Evolutionary conservation across 208 protist genomes (phyloP).

Genomic region (Wallacemonas collosoma): DNA sequence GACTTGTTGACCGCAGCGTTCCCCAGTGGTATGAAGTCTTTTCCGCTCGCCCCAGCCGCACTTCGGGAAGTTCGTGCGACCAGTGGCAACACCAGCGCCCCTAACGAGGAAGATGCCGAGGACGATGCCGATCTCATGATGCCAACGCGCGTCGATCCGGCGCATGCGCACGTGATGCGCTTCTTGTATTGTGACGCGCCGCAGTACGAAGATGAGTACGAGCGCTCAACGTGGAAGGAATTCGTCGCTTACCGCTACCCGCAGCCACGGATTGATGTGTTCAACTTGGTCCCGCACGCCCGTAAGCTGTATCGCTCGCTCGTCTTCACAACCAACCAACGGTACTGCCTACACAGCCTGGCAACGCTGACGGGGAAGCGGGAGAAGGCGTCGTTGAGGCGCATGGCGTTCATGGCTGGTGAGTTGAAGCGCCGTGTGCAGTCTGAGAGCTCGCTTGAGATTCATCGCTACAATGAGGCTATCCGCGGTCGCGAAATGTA

Average conservation of each 20-base stretch:
- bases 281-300: conserved; percentile 82
- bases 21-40: conserved; percentile 47
- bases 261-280: conserved; percentile 53
- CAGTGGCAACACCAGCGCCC: too few species aligned
- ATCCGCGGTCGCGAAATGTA: conserved; percentile 68
- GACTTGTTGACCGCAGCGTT: conserved; percentile 40
- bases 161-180: conserved; percentile 43
- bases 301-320: conserved; percentile 74
- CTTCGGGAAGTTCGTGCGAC: not conserved
- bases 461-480: conserved; percentile 58
- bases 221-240: conserved; percentile 85
- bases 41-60: conserved; percentile 42
- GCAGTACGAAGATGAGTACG: conserved; percentile 58
- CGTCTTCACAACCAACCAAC: conserved; percentile 76
- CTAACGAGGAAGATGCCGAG: not conserved
- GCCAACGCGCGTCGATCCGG: conserved; percentile 7
- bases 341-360: conserved; percentile 72
- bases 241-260: conserved; percentile 63
- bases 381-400: conserved; percentile 34
- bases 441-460: conserved; percentile 68
- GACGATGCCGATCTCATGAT: not conserved
- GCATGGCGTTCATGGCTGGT: conserved; percentile 59
- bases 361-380: conserved; percentile 32
- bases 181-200: conserved; percentile 66
- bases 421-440: conserved; percentile 60